phyloP scores from a whole-genome alignment of 768 basidiomycete species.

The Amanita pallidorosea region DNA sequence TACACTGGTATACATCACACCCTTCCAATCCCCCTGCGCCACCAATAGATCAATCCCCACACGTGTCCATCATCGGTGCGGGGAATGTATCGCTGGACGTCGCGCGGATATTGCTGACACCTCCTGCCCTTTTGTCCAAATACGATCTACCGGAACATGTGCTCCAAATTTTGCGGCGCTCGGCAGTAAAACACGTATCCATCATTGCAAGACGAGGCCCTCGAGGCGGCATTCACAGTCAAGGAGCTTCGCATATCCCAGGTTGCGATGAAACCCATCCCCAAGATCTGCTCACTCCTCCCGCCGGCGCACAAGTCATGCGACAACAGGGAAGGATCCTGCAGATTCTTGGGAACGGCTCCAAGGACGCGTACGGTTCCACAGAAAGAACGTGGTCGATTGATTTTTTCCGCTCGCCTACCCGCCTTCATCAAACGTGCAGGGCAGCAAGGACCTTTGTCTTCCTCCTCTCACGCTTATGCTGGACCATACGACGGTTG shows the following conservation, averaged over 20 bases:
- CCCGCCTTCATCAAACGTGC: constrained; percentile 22
- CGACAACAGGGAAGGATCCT: constrained; percentile 60
- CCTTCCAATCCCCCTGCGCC: constrained; percentile 55
- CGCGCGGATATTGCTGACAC: constrained; percentile 79
- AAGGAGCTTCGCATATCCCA: constrained; percentile 74
- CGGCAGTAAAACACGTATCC: constrained; percentile 62
- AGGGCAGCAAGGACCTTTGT: background rate
- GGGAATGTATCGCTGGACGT: constrained; percentile 94
- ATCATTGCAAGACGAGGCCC: constrained; percentile 82
- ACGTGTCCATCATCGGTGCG: constrained; percentile 83
- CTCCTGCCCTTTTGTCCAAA: constrained; percentile 43
- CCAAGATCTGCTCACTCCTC: constrained; percentile 28
- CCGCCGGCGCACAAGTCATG: constrained; percentile 20
- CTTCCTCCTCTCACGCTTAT: constrained; percentile 32
- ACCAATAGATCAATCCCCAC: constrained; percentile 49
- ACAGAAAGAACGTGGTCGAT: constrained; percentile 69
- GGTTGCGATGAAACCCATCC: constrained; percentile 60
- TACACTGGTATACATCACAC: constrained; percentile 96
- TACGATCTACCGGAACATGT: constrained; percentile 77
- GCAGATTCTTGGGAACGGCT: constrained; percentile 57
- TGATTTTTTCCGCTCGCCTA: constrained; percentile 72
- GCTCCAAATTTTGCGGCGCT: constrained; percentile 51
- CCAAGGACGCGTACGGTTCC: constrained; percentile 34
- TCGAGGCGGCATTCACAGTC: constrained; percentile 82
- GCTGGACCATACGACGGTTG: constrained; percentile 51